Conservation (phyloP, 805 yeast genomes). For the Hanseniaspora taiwanica region DNA sequence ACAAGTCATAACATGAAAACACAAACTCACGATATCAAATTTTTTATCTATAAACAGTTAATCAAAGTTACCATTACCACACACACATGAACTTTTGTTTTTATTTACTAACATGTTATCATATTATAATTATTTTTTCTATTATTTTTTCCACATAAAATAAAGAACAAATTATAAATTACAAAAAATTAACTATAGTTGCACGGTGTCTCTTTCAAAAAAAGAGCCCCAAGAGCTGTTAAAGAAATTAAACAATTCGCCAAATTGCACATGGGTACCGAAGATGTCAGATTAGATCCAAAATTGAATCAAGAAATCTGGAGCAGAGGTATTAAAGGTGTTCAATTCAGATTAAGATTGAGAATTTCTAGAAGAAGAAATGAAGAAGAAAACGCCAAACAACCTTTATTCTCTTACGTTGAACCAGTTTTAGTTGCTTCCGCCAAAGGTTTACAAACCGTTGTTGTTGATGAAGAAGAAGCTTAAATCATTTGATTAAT, state of each 20-base stretch:
- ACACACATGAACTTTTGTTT: background rate
- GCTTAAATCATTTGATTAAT: slow-evolving; percentile 24
- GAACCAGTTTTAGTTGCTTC: slow-evolving; percentile 93
- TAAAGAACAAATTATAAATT: no score
- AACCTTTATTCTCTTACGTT: slow-evolving; percentile 93
- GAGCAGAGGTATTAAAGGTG: slow-evolving; percentile 99
- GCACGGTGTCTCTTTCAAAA: slow-evolving; percentile 98
- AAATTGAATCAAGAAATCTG: slow-evolving; percentile 96
- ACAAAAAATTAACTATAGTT: slow-evolving; percentile 39
- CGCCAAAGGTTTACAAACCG: slow-evolving; percentile 95
- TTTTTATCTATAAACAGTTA: background rate
- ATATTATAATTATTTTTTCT: background rate
- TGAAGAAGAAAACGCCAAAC: slow-evolving; percentile 99
- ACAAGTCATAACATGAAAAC: no score
- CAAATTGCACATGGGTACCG: slow-evolving; percentile 96
- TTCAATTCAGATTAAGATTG: slow-evolving; percentile 94
- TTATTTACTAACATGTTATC: slow-evolving; percentile 2
- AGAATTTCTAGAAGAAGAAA: slow-evolving; percentile 99
- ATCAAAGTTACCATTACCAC: background rate
- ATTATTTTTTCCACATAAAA: background rate
- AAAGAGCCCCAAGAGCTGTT: slow-evolving; percentile 99
- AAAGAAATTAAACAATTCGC: slow-evolving; percentile 99
- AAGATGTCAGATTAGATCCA: slow-evolving; percentile 98
- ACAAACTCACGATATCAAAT: no score
- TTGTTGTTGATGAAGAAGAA: slow-evolving; percentile 80